Evolutionary conservation across 192 early-diverging fungal species (phyloP), one percentile per base, ranked within the genome.

Genomic region (Entrophospora sp.): DNA sequence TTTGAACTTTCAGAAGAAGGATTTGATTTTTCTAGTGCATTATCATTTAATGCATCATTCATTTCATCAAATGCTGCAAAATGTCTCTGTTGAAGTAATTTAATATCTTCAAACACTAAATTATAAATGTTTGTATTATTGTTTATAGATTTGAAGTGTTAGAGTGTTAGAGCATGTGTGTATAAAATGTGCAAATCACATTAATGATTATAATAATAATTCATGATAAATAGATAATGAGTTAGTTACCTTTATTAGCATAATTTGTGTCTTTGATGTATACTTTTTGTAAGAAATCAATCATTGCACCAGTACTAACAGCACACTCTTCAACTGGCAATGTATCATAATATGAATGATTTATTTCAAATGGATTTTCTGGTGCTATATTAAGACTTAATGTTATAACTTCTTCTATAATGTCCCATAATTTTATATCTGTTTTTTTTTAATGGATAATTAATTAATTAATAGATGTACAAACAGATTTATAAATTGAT

Each of bases 371-470:
- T 1, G 87, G 87, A 69, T 88, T 88, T 45, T 80, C 71, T 1
- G 83, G 83, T 31, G 81, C 77, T 40, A 77, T 79, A 32, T 64
- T 67, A 56, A 85, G 49, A 9, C 84, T 76, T 16, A 81, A 70
- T 32, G 77, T 77, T 12, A 88, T 80, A 18, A 88, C 79, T 71
- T 88, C 87, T 13, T 83, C 87, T 37, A 88, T 72, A 7, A 88
- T 81, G 51, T 88, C 83, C 81, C 85, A 83, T 3, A 84, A 75
- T 2, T 78, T 66, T 16, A 86, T 75, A 61, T 88, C 85, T 74
- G 31, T 25, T 14, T 35, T 61, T 42, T 22, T 24, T 18, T 36
- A 10, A 55, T 6, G 2, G 46, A 44, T 25, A 53, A 55, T 32
- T 4, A 60, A 28, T 14, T 28, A 52, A 31, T 0, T 42, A 45